These are phyloP conservation scores for Syncephalastrum monosporum DNA, from an alignment of 371 early-diverging fungal species.

Conservation along the genomic window DNA sequence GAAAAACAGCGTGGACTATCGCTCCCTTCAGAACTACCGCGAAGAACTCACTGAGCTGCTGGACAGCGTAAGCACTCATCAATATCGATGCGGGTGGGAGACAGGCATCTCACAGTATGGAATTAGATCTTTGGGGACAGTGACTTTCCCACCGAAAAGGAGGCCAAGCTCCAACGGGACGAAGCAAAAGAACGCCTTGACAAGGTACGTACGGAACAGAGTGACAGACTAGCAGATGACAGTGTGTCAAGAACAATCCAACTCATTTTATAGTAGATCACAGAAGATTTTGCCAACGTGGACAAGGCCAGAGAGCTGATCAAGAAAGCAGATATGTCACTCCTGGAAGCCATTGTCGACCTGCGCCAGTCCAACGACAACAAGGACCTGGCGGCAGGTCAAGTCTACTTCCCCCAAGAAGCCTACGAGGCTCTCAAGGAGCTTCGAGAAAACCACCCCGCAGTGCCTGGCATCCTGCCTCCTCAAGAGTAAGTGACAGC, in stretches of 20 bases:
- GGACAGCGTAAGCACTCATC: conserved; percentile 25
- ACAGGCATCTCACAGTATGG: not conserved
- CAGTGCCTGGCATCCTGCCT: conserved; percentile 33
- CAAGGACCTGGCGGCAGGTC: conserved; percentile 23
- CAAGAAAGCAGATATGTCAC: conserved; percentile 25
- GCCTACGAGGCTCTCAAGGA: conserved; percentile 40
- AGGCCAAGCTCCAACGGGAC: conserved; percentile 8
- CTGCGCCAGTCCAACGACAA: conserved; percentile 29
- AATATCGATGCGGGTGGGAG: not conserved
- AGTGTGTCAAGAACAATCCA: too few species aligned
- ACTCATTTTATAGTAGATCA: not conserved
- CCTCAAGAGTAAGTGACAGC: conserved; percentile 30
- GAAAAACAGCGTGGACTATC: conserved; percentile 40
- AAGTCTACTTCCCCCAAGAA: conserved; percentile 41
- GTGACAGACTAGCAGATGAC: too few species aligned
- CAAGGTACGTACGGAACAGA: conserved; percentile 8
- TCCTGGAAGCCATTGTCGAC: conserved; percentile 46
- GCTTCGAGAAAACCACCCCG: conserved; percentile 38
- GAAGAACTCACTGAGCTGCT: conserved; percentile 37
- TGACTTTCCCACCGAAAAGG: conserved; percentile 11
- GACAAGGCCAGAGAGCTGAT: conserved; percentile 32
- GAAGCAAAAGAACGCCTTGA: conserved; percentile 4
- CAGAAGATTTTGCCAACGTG: conserved; percentile 16
- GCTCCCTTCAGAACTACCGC: conserved; percentile 41
- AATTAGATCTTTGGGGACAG: conserved; percentile 17